These are phyloP conservation scores for Calonectria multiphialidica DNA, from an alignment of 2,329 filamentous ascomycete species.

Conservation along the genomic window DNA sequence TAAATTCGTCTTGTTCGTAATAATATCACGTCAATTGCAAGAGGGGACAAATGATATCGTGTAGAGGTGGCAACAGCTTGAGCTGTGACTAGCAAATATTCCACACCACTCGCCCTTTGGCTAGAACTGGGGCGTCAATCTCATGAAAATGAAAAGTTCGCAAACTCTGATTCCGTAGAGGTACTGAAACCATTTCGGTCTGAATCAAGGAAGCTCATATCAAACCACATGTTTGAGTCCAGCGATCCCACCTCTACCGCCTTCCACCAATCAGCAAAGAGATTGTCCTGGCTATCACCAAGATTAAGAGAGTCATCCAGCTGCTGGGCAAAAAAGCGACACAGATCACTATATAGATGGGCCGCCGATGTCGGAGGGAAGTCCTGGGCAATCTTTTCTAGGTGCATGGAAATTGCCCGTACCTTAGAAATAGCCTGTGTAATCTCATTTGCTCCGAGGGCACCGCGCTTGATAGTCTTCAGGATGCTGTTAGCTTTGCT, in stretches of 20 bases:
- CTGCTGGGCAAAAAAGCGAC: conserved; percentile 5
- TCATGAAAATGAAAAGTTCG: background rate
- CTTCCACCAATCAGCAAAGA: conserved; percentile 8
- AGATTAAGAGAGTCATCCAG: background rate
- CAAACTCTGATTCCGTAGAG: background rate
- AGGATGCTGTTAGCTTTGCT: background rate
- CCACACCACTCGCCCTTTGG: no score
- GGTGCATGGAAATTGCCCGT: background rate
- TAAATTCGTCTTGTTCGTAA: no score
- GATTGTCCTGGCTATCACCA: background rate
- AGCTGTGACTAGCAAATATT: no score
- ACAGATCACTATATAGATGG: conserved; percentile 4
- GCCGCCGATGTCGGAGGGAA: conserved; percentile 3
- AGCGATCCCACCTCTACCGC: background rate
- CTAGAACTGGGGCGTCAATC: no score
- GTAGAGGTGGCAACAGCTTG: no score
- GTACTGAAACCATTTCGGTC: background rate
- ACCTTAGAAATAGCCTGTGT: background rate
- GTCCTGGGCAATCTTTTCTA: background rate
- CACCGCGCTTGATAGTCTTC: background rate
- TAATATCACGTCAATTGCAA: no score
- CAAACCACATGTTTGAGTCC: conserved; percentile 6
- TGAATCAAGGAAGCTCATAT: background rate
- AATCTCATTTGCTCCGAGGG: background rate
- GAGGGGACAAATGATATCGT: no score